phyloP scores from a whole-genome alignment of 352 stramenopile species.

The Phytopythium oedochilum region DNA sequence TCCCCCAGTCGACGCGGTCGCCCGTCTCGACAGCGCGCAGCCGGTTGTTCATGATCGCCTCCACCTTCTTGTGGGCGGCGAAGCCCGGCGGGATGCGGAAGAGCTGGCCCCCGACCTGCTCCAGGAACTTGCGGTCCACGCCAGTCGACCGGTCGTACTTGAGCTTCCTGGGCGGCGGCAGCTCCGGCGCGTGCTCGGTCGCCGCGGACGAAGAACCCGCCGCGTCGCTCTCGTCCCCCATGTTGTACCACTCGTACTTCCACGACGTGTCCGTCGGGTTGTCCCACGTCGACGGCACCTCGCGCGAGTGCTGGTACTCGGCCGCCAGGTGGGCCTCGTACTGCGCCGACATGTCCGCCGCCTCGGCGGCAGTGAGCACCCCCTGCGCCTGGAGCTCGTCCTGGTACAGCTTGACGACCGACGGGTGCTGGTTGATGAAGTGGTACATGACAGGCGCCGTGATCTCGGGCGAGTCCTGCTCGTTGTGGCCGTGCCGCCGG shows the following conservation, averaged over 20 bases:
- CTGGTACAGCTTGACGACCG: constrained; percentile 71
- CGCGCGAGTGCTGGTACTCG: constrained; percentile 72
- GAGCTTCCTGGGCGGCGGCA: constrained; percentile 16
- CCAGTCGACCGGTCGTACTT: constrained; percentile 54
- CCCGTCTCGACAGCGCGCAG: constrained; percentile 74
- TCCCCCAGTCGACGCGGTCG: constrained; percentile 85
- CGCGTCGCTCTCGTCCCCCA: constrained; percentile 4
- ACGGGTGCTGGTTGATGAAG: constrained; percentile 84
- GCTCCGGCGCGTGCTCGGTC: not conserved
- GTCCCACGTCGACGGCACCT: constrained; percentile 73
- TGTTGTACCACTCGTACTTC: constrained; percentile 55
- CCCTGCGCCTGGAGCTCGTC: constrained; percentile 63
- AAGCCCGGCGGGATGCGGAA: constrained; percentile 82
- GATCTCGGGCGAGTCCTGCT: constrained; percentile 90
- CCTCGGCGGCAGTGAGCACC: constrained; percentile 43
- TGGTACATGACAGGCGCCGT: constrained; percentile 90
- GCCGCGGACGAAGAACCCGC: not conserved
- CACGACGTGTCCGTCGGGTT: constrained; percentile 64
- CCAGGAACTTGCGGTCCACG: constrained; percentile 67
- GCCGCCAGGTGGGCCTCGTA: constrained; percentile 62
- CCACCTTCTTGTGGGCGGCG: constrained; percentile 80
- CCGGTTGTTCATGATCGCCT: constrained; percentile 85
- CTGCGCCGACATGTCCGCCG: constrained; percentile 38
- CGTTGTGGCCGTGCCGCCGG: constrained; percentile 98
- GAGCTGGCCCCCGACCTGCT: constrained; percentile 67